Percentiles rank a stretch among this genome's conserved stretches.
Evolutionary conservation across 305 asterid species (phyloP).

Genomic region (Fraxinus ornus): DNA sequence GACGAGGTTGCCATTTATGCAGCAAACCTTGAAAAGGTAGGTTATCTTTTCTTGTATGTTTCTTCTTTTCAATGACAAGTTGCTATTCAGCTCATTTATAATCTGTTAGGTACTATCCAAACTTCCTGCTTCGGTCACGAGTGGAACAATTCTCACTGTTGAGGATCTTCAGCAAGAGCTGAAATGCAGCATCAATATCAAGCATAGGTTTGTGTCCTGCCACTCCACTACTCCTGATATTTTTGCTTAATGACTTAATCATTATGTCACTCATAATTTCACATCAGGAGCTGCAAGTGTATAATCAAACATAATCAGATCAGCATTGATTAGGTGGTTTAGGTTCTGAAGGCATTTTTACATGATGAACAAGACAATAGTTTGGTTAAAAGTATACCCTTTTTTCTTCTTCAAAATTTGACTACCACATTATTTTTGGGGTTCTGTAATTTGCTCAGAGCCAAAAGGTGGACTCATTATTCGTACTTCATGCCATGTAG

Average conservation of each 20-base stretch:
- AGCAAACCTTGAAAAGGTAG: constrained; percentile 91
- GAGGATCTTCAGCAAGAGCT: constrained; percentile 98
- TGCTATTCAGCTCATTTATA: constrained; percentile 27
- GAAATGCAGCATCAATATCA: constrained; percentile 73
- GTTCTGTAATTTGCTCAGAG: neutral
- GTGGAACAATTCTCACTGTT: constrained; percentile 80
- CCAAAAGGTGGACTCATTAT: neutral
- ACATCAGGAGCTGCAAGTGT: neutral
- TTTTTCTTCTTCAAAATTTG: neutral
- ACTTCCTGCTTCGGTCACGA: constrained; percentile 80
- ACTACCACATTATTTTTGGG: neutral
- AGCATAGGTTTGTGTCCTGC: constrained; percentile 65
- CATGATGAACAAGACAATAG: neutral
- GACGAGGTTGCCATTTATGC: constrained; percentile 88
- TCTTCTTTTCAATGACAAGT: constrained; percentile 17
- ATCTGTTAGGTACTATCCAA: constrained; percentile 65
- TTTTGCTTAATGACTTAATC: neutral
- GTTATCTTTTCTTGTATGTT: neutral
- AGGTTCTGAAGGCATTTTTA: neutral
- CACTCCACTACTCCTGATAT: neutral
- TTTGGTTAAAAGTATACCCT: neutral
- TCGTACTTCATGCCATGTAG: neutral
- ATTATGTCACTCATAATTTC: neutral
- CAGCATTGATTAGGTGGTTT: neutral
- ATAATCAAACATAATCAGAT: neutral